Conservation (phyloP, 495 filamentous ascomycete genomes). For the Xylaria intraflava region DNA sequence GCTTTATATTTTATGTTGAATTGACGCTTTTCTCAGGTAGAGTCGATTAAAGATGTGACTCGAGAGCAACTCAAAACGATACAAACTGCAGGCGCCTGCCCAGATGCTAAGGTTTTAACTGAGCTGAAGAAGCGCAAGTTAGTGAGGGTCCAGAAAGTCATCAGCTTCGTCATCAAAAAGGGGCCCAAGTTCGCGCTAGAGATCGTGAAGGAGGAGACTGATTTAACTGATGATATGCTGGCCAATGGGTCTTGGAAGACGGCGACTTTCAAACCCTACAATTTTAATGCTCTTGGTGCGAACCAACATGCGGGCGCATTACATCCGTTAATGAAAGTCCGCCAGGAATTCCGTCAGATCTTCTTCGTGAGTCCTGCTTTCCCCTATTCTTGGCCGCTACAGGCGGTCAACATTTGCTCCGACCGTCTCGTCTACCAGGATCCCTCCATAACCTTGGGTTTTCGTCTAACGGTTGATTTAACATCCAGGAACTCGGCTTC, state of each 20-base stretch:
- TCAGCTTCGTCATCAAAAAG: conserved; percentile 74
- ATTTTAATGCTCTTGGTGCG: conserved; percentile 87
- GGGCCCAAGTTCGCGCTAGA: conserved; percentile 79
- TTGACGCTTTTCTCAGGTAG: conserved; percentile 33
- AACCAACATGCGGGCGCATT: conserved; percentile 73
- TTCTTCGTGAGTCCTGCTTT: conserved; percentile 59
- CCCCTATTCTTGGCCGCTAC: neutral
- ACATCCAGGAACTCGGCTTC: conserved; percentile 61
- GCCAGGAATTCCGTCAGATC: conserved; percentile 87
- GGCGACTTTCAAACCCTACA: conserved; percentile 89
- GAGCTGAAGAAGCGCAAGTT: conserved; percentile 90
- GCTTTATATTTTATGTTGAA: neutral
- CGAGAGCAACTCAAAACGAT: conserved; percentile 65
- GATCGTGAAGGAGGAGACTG: conserved; percentile 88
- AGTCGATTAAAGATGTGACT: conserved; percentile 72
- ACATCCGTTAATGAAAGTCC: conserved; percentile 92
- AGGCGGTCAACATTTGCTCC: neutral
- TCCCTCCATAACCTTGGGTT: neutral
- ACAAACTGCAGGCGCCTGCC: conserved; percentile 57
- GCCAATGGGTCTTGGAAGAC: conserved; percentile 74
- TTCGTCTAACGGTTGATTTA: neutral
- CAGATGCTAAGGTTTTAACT: conserved; percentile 62
- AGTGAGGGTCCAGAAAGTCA: conserved; percentile 71
- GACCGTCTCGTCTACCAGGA: neutral
- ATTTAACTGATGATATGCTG: conserved; percentile 91